Base-by-base conservation (phyloP, 192 early-diverging fungal species). In the Coemansia sp. region DNA sequence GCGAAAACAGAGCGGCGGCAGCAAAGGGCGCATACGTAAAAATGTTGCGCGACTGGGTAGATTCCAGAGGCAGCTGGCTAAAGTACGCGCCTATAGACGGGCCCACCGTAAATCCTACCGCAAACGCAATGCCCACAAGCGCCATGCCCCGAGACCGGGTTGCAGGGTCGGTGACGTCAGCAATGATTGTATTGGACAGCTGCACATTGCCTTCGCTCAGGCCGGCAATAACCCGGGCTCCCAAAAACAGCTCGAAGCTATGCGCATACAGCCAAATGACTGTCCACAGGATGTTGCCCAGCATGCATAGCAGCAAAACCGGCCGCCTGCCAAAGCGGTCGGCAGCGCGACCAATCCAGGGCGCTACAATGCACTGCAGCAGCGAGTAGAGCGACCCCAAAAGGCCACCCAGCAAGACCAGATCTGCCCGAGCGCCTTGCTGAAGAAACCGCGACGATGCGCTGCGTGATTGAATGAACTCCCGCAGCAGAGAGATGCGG, bases 201-300 rank as follows among this genome's bases (percentile, higher is more conserved):
- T 99, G 96, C 13, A 99, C 93, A 60, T 99, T 99, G 40, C 96
- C 96, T 64, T 99, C 96, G 47, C 90, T 94, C 52, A 99, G 77
- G 10, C 96, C 96, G 4, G 89, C 96, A 39, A 99, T 82, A 38
- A 96, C 71, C 9, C 96, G 78, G 6, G 93, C 88, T 6, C 85
- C 60, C 23, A 99, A 81, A 65, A 99, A 99, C 26, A 80, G 63
- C 38, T 83, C 79, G 58, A 99, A 99, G 12, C 89, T 82, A 36
- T 79, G 66, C 0, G 92, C 84, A 59, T 94, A 91, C 30, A 93
- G 78, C 96, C 96, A 99, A n/a, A 97, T 59, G 11, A 87, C 61
- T 51, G 91, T 94, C 33, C 94, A 95, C 7, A 88, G 28, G 14
- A 90, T 80, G 70, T 99, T 99, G 21, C 96, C 94, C 15, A 89